phyloP scores from a whole-genome alignment of 768 basidiomycete genomes.

The Dioszegia aurantiaca region DNA sequence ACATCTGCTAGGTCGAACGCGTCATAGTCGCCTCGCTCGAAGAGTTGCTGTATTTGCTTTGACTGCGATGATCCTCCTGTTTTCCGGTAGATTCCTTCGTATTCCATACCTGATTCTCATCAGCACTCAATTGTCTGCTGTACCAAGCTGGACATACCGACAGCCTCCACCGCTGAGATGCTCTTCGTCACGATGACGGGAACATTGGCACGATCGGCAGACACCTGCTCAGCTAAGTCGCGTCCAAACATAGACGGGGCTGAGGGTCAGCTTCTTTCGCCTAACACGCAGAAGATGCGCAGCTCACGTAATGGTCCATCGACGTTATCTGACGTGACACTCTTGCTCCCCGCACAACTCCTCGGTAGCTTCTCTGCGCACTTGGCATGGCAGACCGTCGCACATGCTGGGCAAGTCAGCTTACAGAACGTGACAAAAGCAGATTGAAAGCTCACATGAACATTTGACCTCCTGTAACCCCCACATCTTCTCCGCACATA shows the following conservation, averaged over 20 bases:
- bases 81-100: conserved; percentile 98
- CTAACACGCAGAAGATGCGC: neutral
- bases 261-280: conserved; percentile 38
- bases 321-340: conserved; percentile 29
- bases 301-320: conserved; percentile 50
- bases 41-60: conserved; percentile 87
- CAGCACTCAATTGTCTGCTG: too few species aligned
- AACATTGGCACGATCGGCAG: conserved; percentile 55
- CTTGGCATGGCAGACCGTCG: conserved; percentile 79
- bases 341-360: conserved; percentile 59
- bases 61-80: conserved; percentile 88
- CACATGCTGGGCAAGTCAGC: conserved; percentile 62
- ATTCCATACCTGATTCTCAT: conserved; percentile 68
- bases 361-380: conserved; percentile 69
- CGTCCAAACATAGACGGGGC: conserved; percentile 92
- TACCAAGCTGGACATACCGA: too few species aligned
- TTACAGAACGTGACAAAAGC: neutral
- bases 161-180: conserved; percentile 83
- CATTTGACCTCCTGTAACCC: conserved; percentile 86
- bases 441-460: conserved; percentile 60
- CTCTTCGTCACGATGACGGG: conserved; percentile 94
- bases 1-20: conserved; percentile 83
- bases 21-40: conserved; percentile 85
- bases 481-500: conserved; percentile 98
- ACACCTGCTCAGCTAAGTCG: conserved; percentile 77